Conservation (phyloP, 345 rosid species). For the Melaleuca quinquenervia region DNA sequence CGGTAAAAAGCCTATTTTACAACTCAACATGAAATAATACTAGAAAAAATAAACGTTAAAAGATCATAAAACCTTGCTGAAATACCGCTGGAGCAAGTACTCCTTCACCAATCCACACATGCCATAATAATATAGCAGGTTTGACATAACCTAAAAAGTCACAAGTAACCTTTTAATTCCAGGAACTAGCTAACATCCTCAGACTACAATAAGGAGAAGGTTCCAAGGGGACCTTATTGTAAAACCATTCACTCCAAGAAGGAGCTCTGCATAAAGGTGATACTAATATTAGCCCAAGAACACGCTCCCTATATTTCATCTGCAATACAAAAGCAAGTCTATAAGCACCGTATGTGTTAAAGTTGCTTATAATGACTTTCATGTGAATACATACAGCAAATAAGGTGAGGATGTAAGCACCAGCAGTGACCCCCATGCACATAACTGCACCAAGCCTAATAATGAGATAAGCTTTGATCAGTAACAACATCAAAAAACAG, state of each 20-base stretch:
- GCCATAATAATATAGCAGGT: constrained; percentile 80
- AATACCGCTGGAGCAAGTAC: constrained; percentile 73
- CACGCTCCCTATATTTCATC: constrained; percentile 87
- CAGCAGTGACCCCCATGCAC: constrained; percentile 97
- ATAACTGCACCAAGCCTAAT: constrained; percentile 80
- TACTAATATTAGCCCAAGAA: constrained; percentile 83
- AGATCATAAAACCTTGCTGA: constrained; percentile 65
- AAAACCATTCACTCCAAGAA: constrained; percentile 95
- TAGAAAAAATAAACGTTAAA: background rate
- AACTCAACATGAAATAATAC: background rate
- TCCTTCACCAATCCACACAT: constrained; percentile 82
- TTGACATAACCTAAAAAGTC: constrained; percentile 32
- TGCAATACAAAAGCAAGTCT: constrained; percentile 19
- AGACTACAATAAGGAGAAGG: background rate
- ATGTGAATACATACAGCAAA: constrained; percentile 58
- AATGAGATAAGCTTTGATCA: background rate
- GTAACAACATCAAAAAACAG: background rate
- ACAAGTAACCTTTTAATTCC: constrained; percentile 9
- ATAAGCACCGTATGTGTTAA: background rate
- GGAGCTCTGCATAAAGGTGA: constrained; percentile 91
- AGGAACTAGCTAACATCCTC: background rate
- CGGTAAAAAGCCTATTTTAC: background rate
- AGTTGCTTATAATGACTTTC: background rate
- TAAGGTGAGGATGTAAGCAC: constrained; percentile 81
- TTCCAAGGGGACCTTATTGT: constrained; percentile 43